phyloP scores from a whole-genome alignment of 148 eudicot species.

The Vaccinium vitisidaea region DNA sequence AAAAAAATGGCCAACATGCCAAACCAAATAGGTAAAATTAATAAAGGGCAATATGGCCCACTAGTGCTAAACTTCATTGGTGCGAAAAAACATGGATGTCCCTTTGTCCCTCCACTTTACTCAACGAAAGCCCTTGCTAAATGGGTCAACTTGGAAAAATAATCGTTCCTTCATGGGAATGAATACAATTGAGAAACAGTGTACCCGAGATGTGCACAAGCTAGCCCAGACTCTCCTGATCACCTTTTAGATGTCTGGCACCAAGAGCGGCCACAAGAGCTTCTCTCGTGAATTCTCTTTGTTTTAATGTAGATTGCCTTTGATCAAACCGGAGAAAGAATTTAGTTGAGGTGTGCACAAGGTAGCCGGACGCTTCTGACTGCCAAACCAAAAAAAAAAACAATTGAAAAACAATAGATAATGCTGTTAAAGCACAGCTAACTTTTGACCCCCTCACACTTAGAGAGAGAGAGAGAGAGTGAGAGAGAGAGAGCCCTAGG shows the following conservation, averaged over 20 bases:
- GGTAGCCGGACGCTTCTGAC: too few species aligned
- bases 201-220: too few species aligned
- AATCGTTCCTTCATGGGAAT: not conserved
- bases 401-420: not conserved
- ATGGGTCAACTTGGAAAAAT: not conserved
- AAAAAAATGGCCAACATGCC: slow-evolving; percentile 8
- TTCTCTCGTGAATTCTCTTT: too few species aligned
- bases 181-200: not conserved
- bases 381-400: not conserved
- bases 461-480: slow-evolving; percentile 11
- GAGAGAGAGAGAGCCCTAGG: slow-evolving; percentile 4
- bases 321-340: too few species aligned
- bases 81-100: slow-evolving; percentile 4
- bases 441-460: not conserved
- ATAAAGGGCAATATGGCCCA: slow-evolving; percentile 7
- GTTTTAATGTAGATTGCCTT: too few species aligned
- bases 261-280: too few species aligned
- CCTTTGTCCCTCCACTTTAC: not conserved
- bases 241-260: too few species aligned
- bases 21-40: not conserved
- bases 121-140: not conserved
- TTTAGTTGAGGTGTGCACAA: too few species aligned
- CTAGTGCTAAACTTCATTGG: not conserved
- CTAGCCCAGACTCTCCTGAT: too few species aligned
- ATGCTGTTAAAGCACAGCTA: not conserved